Base-by-base conservation (phyloP, 2,329 filamentous ascomycete species). In the Aspergillus tamarii region DNA sequence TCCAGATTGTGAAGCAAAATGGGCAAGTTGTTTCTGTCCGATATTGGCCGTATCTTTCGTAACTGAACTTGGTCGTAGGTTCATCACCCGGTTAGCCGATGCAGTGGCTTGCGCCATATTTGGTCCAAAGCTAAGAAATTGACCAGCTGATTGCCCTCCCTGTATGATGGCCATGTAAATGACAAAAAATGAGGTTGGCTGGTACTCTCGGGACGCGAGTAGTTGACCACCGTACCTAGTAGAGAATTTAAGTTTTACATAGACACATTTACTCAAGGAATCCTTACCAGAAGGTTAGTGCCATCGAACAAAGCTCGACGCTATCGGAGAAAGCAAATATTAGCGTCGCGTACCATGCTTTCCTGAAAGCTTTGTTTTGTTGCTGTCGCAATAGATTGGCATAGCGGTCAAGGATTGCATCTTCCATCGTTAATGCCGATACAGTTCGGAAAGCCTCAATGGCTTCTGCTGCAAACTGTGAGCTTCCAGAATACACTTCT, bases 371-470 rank as follows among this genome's bases (percentile, higher is more conserved):
- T 3, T 80, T 74, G 1, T 70, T 76, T 16, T 91, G 85, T 70
- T 93, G 90, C 1, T 81, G 74, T 4, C 77, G 75, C 10, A 93
- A 83, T 3, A 92, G 81, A 0, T 66, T 73, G 21, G 85, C 78
- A 69, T 93, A 94, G 39, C 89, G 84, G 3, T 82, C 72, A 48
- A 84, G 82, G 63, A 93, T 91, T 16, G 83, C 80, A 62, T 88
- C 83, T 72, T 93, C 91, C 71, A 93, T 85, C 1, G 88, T 91
- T 21, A 93, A 81, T 1, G 89, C 85, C 0, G 88, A 81, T 6
- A 93, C 91, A 0, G 91, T 93, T 11, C 91, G 84, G 74, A 92
- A 91, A 0, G 90, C 90, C 1, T 88, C 85, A 46, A 93, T 91
- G 4, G 90, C 86, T 74, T 94, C 91, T 1, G 89, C 86, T 0